Evolutionary conservation across 805 yeast genomes (phyloP), one percentile per base, ranked within the genome.

Genomic region (Barnettozyma californica): DNA sequence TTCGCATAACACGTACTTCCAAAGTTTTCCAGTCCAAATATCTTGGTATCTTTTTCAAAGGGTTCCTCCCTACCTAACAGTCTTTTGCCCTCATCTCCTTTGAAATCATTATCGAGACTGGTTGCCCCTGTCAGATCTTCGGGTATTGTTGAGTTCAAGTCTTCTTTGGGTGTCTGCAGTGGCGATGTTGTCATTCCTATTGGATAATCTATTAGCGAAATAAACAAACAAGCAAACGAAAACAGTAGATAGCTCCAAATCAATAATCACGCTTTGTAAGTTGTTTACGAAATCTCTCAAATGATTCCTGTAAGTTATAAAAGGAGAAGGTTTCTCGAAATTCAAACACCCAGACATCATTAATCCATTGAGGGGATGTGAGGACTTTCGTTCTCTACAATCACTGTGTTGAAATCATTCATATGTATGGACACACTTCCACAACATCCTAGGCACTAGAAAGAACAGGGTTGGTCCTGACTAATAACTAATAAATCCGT

Each of bases 1-100:
- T 94, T 94, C 67, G 96, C 87, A 69, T 92, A 92, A 68, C 98
- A 94, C 0, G 97, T 90, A 63, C 90, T 84, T 2, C 95, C 96
- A 59, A 85, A 86, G 61, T 87, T 87, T 62, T 87, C 94, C 77
- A 84, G 79, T 1, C 95, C 95, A 63, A 78, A 86, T 20, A 86
- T 75, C 63, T 84, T 86, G 51, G 38, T 8, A 2, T 7, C 23
- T 7, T 35, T 6, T 9, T 35, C 23, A n/a, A n/a, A n/a, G n/a
- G n/a, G n/a, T 23, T 35, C 13, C 23, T 35, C 20, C 4, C 25
- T 23, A 23, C 8, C 25, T 23, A 18, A 18, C 23, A 35, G 14
- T 23, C 9, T 20, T 29, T 29, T 29, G 33, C 33, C 33, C 33
- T 29, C 33, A 29, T 29, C 33, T 29, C 33, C 33, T 8, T 11